Percentiles rank a stretch among this genome's conserved stretches.
Evolutionary conservation across 768 basidiomycete species (phyloP).

Genomic region (Suillus plorans): DNA sequence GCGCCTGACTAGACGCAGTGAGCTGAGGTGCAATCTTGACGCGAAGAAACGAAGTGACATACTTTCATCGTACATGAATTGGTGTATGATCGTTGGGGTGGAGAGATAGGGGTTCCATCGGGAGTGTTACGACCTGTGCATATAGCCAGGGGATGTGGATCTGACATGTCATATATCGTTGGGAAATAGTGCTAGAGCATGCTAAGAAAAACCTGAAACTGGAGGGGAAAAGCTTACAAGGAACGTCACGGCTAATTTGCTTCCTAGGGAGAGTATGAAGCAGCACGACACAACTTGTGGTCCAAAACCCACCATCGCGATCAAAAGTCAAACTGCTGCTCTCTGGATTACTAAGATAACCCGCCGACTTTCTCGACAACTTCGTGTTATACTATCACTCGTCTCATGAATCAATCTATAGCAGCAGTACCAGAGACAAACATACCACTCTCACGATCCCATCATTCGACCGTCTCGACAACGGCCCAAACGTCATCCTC

Average conservation of each 20-base stretch:
- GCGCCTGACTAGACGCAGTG: constrained; percentile 58
- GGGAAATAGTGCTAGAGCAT: constrained; percentile 59
- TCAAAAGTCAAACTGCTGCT: constrained; percentile 70
- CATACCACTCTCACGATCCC: constrained; percentile 61
- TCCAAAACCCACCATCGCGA: constrained; percentile 48
- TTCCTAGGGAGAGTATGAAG: constrained; percentile 40
- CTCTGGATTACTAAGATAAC: constrained; percentile 57
- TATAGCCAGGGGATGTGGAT: constrained; percentile 68
- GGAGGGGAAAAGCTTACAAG: constrained; percentile 43
- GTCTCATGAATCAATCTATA: constrained; percentile 10
- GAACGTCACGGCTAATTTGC: constrained; percentile 63
- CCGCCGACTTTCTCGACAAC: constrained; percentile 40
- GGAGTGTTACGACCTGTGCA: constrained; percentile 61
- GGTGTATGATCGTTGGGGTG: constrained; percentile 53
- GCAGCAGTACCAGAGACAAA: constrained; percentile 19
- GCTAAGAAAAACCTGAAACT: background rate
- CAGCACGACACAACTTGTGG: constrained; percentile 5
- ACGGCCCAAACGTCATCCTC: constrained; percentile 71
- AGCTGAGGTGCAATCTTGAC: background rate
- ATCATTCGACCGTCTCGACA: constrained; percentile 39
- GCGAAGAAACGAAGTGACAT: constrained; percentile 6
- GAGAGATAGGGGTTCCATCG: constrained; percentile 48
- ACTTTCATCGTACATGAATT: constrained; percentile 84
- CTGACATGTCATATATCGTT: constrained; percentile 66
- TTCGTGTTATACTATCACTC: constrained; percentile 46